Conservation (phyloP, 208 protist species). For the Angomonas deanei region DNA sequence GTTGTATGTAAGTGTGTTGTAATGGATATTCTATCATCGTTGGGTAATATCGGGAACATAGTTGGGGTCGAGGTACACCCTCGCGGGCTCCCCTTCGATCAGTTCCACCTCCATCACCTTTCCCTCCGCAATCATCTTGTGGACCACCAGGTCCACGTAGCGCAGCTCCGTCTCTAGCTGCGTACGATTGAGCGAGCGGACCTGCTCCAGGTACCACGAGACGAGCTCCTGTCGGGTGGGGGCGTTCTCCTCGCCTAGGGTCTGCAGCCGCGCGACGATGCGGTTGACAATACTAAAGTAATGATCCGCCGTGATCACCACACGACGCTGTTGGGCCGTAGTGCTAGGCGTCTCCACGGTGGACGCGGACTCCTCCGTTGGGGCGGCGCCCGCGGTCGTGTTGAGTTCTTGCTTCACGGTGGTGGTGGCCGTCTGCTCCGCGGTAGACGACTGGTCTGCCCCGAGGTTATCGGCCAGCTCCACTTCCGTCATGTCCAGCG, state of each 20-base stretch:
- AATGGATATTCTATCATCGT: conserved; percentile 10
- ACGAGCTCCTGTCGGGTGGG: conserved; percentile 76
- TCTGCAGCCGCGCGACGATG: conserved; percentile 53
- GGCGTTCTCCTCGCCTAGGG: conserved; percentile 58
- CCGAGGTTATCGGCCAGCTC: conserved; percentile 64
- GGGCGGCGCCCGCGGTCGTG: not conserved
- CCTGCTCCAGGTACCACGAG: conserved; percentile 85
- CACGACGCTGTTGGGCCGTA: conserved; percentile 1
- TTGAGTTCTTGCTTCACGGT: conserved; percentile 4
- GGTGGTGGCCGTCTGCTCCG: not conserved
- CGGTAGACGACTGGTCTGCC: conserved; percentile 14
- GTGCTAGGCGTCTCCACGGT: not conserved
- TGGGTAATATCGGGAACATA: conserved; percentile 71
- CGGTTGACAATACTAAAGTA: conserved; percentile 87
- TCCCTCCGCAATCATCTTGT: conserved; percentile 73
- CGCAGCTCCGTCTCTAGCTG: conserved; percentile 80
- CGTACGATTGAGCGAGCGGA: conserved; percentile 64
- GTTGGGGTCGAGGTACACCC: conserved; percentile 85
- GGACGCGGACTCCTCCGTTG: not conserved
- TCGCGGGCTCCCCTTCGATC: conserved; percentile 42
- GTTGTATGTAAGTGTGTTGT: conserved; percentile 1
- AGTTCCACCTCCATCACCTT: conserved; percentile 83
- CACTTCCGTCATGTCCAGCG: conserved; percentile 85
- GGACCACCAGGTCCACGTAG: conserved; percentile 73
- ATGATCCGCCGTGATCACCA: conserved; percentile 79